phyloP scores from a whole-genome alignment of 2,329 filamentous ascomycete genomes.

The Kalmusia sp. region DNA sequence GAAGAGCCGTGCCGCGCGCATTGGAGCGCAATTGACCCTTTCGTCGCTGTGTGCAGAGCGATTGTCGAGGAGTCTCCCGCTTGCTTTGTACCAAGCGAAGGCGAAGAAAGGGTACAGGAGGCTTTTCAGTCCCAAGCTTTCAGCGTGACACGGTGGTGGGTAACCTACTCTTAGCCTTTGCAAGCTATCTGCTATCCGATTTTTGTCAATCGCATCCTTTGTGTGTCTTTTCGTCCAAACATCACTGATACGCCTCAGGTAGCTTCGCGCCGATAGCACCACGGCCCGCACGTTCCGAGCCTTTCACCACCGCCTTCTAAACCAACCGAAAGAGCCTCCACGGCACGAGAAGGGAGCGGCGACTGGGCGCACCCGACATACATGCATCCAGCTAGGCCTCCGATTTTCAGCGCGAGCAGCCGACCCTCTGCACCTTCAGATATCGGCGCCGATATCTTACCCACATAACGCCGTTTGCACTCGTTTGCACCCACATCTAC shows the following conservation, averaged over 20 bases:
- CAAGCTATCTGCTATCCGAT: slow-evolving; percentile 14
- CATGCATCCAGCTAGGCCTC: slow-evolving; percentile 49
- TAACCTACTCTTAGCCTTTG: slow-evolving; percentile 6
- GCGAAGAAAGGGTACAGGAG: neutral
- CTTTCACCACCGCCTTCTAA: neutral
- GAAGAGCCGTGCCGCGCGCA: slow-evolving; percentile 15
- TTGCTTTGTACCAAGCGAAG: slow-evolving; percentile 1
- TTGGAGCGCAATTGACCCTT: slow-evolving; percentile 25
- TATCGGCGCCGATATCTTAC: slow-evolving; percentile 29
- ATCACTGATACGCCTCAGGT: neutral
- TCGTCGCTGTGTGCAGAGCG: neutral
- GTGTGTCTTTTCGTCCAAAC: neutral
- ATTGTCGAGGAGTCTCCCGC: neutral
- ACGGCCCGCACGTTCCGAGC: slow-evolving; percentile 3
- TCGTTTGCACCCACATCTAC: slow-evolving; percentile 13
- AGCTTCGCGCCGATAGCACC: neutral
- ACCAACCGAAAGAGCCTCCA: slow-evolving; percentile 18
- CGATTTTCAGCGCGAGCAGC: slow-evolving; percentile 24
- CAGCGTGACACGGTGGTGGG: neutral
- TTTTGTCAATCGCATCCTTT: neutral
- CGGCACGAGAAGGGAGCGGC: slow-evolving; percentile 47
- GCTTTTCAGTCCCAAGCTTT: slow-evolving; percentile 17
- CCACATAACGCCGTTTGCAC: slow-evolving; percentile 27
- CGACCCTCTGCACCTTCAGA: slow-evolving; percentile 26
- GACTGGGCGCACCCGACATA: slow-evolving; percentile 58